A percentile compares a stretch with the other conserved stretches of the same genome.
Evolutionary conservation across 148 eudicot species (phyloP).

Genomic region (Camellia japonica): DNA sequence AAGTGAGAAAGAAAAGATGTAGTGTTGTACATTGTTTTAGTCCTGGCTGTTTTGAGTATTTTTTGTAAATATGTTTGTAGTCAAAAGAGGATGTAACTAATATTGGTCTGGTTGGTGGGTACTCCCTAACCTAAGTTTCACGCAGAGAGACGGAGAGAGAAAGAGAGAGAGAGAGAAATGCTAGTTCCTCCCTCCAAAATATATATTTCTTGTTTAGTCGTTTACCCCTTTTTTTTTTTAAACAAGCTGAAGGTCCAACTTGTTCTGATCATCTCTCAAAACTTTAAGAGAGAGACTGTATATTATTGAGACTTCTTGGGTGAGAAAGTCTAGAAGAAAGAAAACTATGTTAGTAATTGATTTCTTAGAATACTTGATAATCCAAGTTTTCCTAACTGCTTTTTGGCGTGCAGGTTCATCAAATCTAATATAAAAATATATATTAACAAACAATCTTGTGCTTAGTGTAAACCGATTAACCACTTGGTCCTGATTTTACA

Average conservation of each 20-base stretch:
- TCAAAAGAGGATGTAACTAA: constrained; percentile 77
- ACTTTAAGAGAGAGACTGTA: background rate
- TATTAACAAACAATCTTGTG: background rate
- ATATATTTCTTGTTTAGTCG: background rate
- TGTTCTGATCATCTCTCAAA: background rate
- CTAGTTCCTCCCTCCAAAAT: too few species aligned
- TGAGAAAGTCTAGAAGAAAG: background rate
- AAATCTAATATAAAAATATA: background rate
- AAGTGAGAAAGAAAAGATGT: background rate
- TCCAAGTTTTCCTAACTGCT: background rate
- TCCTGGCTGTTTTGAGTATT: constrained; percentile 12
- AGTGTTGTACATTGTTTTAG: background rate
- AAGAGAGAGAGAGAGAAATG: constrained; percentile 10
- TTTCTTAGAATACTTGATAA: background rate
- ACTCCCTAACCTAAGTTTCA: constrained; percentile 24
- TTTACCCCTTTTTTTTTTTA: background rate
- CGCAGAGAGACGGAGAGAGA: background rate
- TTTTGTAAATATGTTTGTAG: constrained; percentile 29
- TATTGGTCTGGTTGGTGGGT: constrained; percentile 42
- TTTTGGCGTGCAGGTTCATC: background rate
- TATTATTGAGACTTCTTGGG: background rate
- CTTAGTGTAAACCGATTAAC: too few species aligned
- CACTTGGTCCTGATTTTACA: background rate
- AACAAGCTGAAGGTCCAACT: background rate
- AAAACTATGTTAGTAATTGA: background rate